Evolutionary conservation across 306 rosid species (phyloP), one percentile per base, ranked within the genome.

Genomic region (Ormosia emarginata): DNA sequence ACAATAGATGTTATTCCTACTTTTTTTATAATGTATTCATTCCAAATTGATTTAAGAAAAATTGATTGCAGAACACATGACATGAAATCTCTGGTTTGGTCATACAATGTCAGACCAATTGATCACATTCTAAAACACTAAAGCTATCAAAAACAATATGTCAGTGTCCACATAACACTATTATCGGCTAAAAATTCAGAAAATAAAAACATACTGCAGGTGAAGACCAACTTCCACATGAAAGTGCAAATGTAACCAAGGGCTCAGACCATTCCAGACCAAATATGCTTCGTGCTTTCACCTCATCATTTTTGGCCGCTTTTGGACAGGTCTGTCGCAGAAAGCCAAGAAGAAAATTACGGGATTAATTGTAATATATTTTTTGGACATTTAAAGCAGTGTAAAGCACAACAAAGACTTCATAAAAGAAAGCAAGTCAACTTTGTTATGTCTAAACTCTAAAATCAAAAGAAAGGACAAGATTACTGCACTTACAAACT

Each of bases 141-240:
- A 43, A 8, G 65, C 17, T 41, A 14, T 10, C 3, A 49, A 53
- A 47, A 67, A 44, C 7, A 68, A 10, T 65, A 40, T n/a, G 39
- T 8, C 4, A 12, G 4, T 53, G 40, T 6, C 57, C 39, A 8
- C 79, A 72, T 55, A 71, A 65, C 13, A 46, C 32, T 34, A 39
- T 59, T 75, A 56, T 56, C 18, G 55, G 13, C 56, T 43, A 76
- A 74, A 70, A 70, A 69, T 24, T 46, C 32, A 36, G 55, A 53
- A 53, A 57, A 40, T 18, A 37, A 34, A 82, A 79, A 83, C 97
- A 87, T 92, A 95, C 99, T 2, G 98, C 97, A 43, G 98, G 99
- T 71, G 99, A 95, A 77, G 97, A 95, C 99, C 99, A 93, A 84
- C 99, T 93, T 88, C 97, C 99, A 46, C 99, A 95, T 34, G 98